Conservation (phyloP, 2,329 filamentous ascomycete genomes). For the Penicillium sumatraense region DNA sequence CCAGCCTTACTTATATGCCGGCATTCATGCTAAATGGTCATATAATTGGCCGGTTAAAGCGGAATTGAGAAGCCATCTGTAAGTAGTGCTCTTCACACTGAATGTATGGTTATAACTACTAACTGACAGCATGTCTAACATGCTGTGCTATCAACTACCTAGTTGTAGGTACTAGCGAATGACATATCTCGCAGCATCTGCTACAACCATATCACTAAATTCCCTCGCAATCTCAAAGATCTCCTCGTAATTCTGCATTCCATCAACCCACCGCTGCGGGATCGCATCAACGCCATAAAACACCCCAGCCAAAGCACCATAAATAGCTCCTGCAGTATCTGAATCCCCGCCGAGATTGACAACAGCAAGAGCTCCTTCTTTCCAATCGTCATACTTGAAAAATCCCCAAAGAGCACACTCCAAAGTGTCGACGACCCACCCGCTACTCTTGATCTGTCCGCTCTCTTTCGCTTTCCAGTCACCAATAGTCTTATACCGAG, state of each 20-base stretch:
- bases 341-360: conserved; percentile 51
- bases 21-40: background rate
- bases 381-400: conserved; percentile 43
- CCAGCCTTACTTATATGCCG: background rate
- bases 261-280: conserved; percentile 35
- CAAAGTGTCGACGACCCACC: conserved; percentile 49
- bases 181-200: background rate
- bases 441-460: conserved; percentile 39
- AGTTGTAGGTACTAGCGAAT: no score
- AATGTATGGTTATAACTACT: no score
- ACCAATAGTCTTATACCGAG: conserved; percentile 15
- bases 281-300: conserved; percentile 45
- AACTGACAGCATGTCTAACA: no score
- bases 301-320: conserved; percentile 48
- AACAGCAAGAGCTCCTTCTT: conserved; percentile 43
- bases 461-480: conserved; percentile 32
- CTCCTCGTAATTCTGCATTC: conserved; percentile 30
- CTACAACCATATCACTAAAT: conserved; percentile 6
- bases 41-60: background rate
- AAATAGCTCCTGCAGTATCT: conserved; percentile 51
- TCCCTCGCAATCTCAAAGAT: conserved; percentile 19
- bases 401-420: conserved; percentile 50
- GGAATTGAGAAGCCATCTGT: background rate
- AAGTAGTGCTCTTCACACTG: no score
- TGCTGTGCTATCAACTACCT: no score